These are phyloP conservation scores for Colletotrichum sp. DNA, from an alignment of 2,329 filamentous ascomycete genomes.

Conservation along the genomic window DNA sequence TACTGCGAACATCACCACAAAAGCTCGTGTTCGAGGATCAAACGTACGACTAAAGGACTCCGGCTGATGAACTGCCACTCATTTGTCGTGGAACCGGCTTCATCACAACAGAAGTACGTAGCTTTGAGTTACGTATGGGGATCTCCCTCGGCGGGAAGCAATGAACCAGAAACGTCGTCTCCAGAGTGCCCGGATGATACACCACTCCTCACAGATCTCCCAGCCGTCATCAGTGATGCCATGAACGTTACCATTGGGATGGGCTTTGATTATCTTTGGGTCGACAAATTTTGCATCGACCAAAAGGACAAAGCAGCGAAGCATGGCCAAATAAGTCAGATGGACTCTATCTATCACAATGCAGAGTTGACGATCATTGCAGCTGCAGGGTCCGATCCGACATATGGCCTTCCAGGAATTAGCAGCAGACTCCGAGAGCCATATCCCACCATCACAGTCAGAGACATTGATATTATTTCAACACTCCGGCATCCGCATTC, in stretches of 20 bases:
- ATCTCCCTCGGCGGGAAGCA: neutral
- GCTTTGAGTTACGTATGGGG: slow-evolving; percentile 34
- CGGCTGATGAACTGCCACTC: neutral
- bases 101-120: slow-evolving; percentile 21
- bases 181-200: no score
- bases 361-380: slow-evolving; percentile 42
- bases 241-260: slow-evolving; percentile 33
- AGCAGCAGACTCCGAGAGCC: slow-evolving; percentile 32
- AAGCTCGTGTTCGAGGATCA: neutral
- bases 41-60: neutral
- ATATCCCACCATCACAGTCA: slow-evolving; percentile 36
- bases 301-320: slow-evolving; percentile 21
- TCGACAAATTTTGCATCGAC: slow-evolving; percentile 41
- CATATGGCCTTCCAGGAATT: slow-evolving; percentile 38
- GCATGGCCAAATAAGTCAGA: slow-evolving; percentile 34
- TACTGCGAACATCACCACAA: fast-evolving
- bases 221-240: slow-evolving; percentile 16
- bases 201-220: neutral
- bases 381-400: slow-evolving; percentile 36
- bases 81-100: neutral
- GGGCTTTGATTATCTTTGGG: slow-evolving; percentile 41
- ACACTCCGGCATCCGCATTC: slow-evolving; percentile 20
- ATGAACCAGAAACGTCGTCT: fast-evolving
- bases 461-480: neutral
- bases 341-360: slow-evolving; percentile 41